Percentiles rank a stretch among this genome's conserved stretches.
These are phyloP conservation scores for Pythium sp. DNA, from an alignment of 352 stramenopile species.

Conservation along the genomic window DNA sequence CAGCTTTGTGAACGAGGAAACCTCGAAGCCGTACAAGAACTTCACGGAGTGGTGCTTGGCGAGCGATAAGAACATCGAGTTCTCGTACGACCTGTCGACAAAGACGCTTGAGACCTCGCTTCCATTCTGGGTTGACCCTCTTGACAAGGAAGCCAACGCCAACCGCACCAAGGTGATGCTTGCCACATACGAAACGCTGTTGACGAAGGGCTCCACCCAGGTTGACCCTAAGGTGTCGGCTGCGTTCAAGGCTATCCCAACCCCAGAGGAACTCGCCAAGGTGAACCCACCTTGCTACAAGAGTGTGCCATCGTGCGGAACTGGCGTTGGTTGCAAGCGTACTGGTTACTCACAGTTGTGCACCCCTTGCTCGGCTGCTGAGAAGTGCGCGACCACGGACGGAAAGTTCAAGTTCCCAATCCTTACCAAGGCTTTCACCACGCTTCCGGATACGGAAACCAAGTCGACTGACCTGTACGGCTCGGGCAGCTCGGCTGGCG, in stretches of 20 bases:
- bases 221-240: constrained; percentile 32
- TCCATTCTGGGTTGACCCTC: constrained; percentile 64
- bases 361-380: constrained; percentile 37
- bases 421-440: constrained; percentile 54
- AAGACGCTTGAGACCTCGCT: constrained; percentile 43
- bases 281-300: constrained; percentile 73
- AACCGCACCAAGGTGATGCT: constrained; percentile 48
- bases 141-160: constrained; percentile 50
- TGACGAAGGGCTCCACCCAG: constrained; percentile 41
- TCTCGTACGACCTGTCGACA: constrained; percentile 29
- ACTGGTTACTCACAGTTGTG: constrained; percentile 74
- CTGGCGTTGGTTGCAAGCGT: constrained; percentile 59
- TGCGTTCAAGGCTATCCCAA: constrained; percentile 49
- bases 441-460: constrained; percentile 39
- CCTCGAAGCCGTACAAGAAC: constrained; percentile 45
- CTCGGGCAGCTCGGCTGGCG: background rate
- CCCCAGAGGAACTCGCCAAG: constrained; percentile 35
- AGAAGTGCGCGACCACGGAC: constrained; percentile 38
- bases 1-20: constrained; percentile 44
- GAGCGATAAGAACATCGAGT: constrained; percentile 57
- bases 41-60: constrained; percentile 69
- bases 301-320: constrained; percentile 49
- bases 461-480: constrained; percentile 17
- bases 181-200: constrained; percentile 43
- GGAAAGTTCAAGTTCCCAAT: constrained; percentile 54